Base-by-base conservation (phyloP, 1,139 yeast genomes). In the Scheffersomyces illinoinensis region DNA sequence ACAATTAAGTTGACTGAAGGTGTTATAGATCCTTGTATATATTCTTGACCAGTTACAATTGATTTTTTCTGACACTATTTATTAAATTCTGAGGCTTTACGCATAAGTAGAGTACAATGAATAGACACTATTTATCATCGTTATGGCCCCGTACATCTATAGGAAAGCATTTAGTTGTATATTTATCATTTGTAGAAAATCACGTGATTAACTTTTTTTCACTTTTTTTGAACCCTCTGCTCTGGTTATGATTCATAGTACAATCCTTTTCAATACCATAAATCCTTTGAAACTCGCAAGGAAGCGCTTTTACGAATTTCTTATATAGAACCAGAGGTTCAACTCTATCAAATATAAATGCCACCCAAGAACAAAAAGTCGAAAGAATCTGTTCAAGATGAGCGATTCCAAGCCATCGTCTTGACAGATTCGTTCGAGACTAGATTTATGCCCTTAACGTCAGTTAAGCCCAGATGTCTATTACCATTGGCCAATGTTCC, bases 401-500 rank as follows among this genome's bases (percentile, higher is more conserved):
- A 89, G 62, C 82, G 92, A 64, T 83, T 93, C 61, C 98, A 93
- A 76, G 99, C 99, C 7, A 89, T 95, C 61, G 97, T 95, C 43
- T 83, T 95, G 68, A 91, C 97, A 19, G 99, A 95, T 74, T 91
- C 98, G 23, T 95, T 91, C 69, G 91, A 93, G 74, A 89, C 96
- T 4, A 81, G 97, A 66, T 95, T 95, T 75, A 88, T 90, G 91
- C 99, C 99, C 6, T 79, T 96, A 65, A 90, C 98, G 0, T 82
- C 91, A 5, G 87, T 86, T 47, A 85, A 81, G 62, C 99, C 99
- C 50, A 82, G 98, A 71, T 95, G 99, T 75, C 79, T 95, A 54
- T 78, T 95, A 63, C 98, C 98, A 2, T 78, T 95, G 61, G 98
- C 97, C 50, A 93, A 93, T 70, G 92, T 91, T 12, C 99, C 99